phyloP scores from a whole-genome alignment of 1,139 yeast genomes.

The Diutina neorugosa region DNA sequence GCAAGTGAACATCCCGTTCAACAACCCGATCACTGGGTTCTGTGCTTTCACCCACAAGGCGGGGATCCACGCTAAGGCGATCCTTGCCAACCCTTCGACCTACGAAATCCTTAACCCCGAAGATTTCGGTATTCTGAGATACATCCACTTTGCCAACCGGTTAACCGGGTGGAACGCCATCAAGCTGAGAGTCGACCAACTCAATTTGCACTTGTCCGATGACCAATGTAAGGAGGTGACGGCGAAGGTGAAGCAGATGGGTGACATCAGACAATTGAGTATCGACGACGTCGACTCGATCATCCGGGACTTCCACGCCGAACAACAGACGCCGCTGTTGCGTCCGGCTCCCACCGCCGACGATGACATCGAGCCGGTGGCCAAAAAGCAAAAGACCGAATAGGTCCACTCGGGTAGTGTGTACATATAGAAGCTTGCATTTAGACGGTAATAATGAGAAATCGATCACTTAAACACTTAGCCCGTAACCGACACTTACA shows the following conservation, averaged over 20 bases:
- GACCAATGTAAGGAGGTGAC: constrained; percentile 48
- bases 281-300: constrained; percentile 39
- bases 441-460: neutral
- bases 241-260: constrained; percentile 40
- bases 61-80: constrained; percentile 51
- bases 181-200: constrained; percentile 35
- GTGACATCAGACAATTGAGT: constrained; percentile 39
- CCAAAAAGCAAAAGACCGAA: constrained; percentile 4
- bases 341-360: constrained; percentile 8
- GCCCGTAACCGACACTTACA: too few relatives aligned
- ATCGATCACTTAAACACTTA: too few relatives aligned
- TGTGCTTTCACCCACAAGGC: constrained; percentile 55
- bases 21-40: constrained; percentile 50
- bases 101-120: constrained; percentile 46
- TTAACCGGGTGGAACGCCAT: constrained; percentile 46
- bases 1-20: constrained; percentile 46
- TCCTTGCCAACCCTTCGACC: constrained; percentile 47
- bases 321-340: constrained; percentile 14
- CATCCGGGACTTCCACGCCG: constrained; percentile 32
- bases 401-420: constrained; percentile 4
- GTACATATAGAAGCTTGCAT: neutral
- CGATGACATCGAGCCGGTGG: constrained; percentile 1
- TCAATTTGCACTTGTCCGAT: constrained; percentile 37
- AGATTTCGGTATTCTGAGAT: constrained; percentile 45
- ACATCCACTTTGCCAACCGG: constrained; percentile 47